Conservation (phyloP, 2,329 filamentous ascomycete genomes). For the Clonostachys chloroleuca region DNA sequence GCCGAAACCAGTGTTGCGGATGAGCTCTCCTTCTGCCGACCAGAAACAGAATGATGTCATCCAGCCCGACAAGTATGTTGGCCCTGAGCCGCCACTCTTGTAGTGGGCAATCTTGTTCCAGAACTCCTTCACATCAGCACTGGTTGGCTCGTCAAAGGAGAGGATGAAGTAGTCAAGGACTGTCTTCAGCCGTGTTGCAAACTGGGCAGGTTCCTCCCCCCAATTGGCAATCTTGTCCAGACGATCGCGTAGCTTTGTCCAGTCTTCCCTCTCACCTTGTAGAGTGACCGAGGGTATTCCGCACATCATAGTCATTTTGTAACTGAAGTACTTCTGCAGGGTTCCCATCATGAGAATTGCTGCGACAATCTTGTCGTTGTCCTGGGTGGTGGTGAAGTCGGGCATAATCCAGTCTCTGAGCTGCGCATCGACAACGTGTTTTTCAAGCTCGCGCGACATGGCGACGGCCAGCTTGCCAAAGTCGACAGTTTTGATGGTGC, state of each 20-base stretch:
- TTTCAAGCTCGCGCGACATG: slow-evolving; percentile 30
- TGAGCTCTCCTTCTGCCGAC: not conserved
- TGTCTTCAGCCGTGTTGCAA: slow-evolving; percentile 24
- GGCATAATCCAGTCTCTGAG: slow-evolving; percentile 45
- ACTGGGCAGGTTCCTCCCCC: slow-evolving; percentile 26
- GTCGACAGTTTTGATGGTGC: slow-evolving; percentile 1
- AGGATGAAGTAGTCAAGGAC: slow-evolving; percentile 29
- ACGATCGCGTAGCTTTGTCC: slow-evolving; percentile 20
- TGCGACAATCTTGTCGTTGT: slow-evolving; percentile 32
- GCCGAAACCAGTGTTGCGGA: not conserved
- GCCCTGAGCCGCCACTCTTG: not conserved
- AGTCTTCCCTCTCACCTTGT: slow-evolving; percentile 40
- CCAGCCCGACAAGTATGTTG: not conserved
- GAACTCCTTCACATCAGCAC: slow-evolving; percentile 21
- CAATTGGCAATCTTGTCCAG: slow-evolving; percentile 21
- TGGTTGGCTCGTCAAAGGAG: slow-evolving; percentile 22
- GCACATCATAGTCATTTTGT: slow-evolving; percentile 23
- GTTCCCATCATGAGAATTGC: slow-evolving; percentile 45
- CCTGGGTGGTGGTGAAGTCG: slow-evolving; percentile 42
- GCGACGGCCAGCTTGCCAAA: slow-evolving; percentile 19
- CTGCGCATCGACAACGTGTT: slow-evolving; percentile 31
- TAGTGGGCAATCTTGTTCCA: slow-evolving; percentile 20
- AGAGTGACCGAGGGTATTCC: slow-evolving; percentile 49
- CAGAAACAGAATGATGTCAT: slow-evolving; percentile 1
- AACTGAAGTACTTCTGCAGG: slow-evolving; percentile 43